Evolutionary conservation across 805 yeast genomes (phyloP).

Genomic region (Candida xyloterini): DNA sequence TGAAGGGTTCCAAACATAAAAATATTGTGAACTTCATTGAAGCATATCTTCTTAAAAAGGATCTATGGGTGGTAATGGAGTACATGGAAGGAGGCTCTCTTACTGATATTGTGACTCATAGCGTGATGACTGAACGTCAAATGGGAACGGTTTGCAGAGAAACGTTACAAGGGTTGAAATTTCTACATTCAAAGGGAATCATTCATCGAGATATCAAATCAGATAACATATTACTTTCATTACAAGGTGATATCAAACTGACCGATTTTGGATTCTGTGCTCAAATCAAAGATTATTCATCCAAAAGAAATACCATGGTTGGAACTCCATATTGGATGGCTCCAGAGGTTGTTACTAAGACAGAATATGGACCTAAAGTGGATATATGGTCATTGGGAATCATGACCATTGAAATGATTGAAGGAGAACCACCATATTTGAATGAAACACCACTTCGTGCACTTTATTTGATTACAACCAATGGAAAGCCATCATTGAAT

Average conservation of each 20-base stretch:
- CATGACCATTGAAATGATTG: conserved; percentile 86
- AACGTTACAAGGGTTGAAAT: conserved; percentile 79
- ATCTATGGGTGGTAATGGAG: conserved; percentile 97
- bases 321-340: conserved; percentile 94
- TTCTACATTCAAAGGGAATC: conserved; percentile 87
- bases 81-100: conserved; percentile 98
- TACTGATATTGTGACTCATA: conserved; percentile 92
- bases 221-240: conserved; percentile 81
- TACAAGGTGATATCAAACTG: conserved; percentile 85
- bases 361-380: conserved; percentile 77
- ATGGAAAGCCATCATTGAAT: conserved; percentile 75
- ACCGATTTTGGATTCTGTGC: conserved; percentile 84
- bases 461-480: conserved; percentile 70
- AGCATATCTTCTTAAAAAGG: conserved; percentile 71
- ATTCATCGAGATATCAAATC: conserved; percentile 96
- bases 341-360: conserved; percentile 77
- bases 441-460: conserved; percentile 80
- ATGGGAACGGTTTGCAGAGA: conserved; percentile 94
- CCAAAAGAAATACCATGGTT: conserved; percentile 80
- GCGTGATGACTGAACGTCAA: conserved; percentile 85
- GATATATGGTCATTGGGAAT: conserved; percentile 84
- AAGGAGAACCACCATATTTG: conserved; percentile 80
- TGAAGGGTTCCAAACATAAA: conserved; percentile 86
- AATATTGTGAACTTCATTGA: conserved; percentile 94
- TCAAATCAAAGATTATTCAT: conserved; percentile 66